Evolutionary conservation across 2,329 filamentous ascomycete species (phyloP), one percentile per base, ranked within the genome.

Genomic region (Cadophora sp.): DNA sequence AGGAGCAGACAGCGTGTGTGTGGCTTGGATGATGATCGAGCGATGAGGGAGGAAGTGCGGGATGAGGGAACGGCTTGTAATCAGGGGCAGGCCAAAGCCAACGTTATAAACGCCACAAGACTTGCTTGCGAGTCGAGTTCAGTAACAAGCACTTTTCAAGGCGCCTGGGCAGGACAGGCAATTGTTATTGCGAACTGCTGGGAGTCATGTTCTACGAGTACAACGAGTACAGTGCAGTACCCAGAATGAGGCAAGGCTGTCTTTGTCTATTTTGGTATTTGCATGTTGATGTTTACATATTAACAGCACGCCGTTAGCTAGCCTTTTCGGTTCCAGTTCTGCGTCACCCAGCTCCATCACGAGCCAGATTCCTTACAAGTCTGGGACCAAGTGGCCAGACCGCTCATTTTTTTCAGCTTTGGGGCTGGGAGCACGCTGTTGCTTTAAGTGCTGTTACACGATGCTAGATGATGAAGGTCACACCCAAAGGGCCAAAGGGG

Each of bases 211-310:
- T n/a, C n/a, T n/a, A n/a, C n/a, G n/a, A n/a, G n/a, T n/a, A n/a
- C n/a, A n/a, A n/a, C n/a, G n/a, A n/a, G n/a, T n/a, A n/a, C n/a
- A n/a, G n/a, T n/a, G n/a, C n/a, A n/a, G n/a, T n/a, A n/a, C n/a
- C n/a, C n/a, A n/a, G n/a, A n/a, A n/a, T 24, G 51, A 33, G 11
- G 53, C 53, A 41, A 58, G 33, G 55, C 55, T 58, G 55, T 43
- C 20, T 43, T 9, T 16, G 22, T 16, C 33, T 41, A 22, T 22
- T 56, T 22, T 56, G 33, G 27, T 24, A 53, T 16, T 53, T 30
- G 6, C 27, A 30, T 6, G 27, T 6, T 30, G 27, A 30, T 30
- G 27, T 6, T 30, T 3, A 30, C 6, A 30, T 30, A 3, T 30
- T 30, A 30, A 30, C 27, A 30, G 3, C 6, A 6, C n/a, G 14